A percentile compares a stretch with the other conserved stretches of the same genome.
Conservation (phyloP, 1,284 basidiomycete genomes). For the Hemileia vastatrix region DNA sequence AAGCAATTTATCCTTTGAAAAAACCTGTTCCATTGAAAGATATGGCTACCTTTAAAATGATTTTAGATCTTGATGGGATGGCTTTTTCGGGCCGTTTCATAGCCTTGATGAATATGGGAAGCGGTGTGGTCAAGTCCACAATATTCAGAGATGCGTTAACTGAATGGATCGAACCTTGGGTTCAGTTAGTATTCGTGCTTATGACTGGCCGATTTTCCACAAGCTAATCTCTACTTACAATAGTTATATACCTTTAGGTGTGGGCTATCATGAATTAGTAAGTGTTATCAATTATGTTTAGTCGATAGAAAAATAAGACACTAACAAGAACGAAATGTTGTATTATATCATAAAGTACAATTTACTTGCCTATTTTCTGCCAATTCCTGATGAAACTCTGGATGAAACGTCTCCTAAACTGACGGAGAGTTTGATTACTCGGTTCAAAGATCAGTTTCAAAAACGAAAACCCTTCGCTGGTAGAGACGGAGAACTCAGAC, state of each 20-base stretch:
- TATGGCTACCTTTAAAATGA: constrained; percentile 19
- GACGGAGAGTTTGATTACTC: background rate
- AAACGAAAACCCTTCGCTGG: background rate
- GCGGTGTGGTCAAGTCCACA: constrained; percentile 19
- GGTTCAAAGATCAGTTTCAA: background rate
- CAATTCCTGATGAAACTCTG: background rate
- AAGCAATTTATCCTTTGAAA: constrained; percentile 14
- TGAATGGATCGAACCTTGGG: constrained; percentile 23
- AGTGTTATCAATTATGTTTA: too few relatives aligned
- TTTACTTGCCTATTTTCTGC: constrained; percentile 18
- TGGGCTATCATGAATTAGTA: constrained; percentile 18
- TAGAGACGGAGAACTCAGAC: constrained; percentile 6
- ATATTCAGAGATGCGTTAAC: constrained; percentile 17
- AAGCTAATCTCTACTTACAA: background rate
- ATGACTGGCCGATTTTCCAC: background rate
- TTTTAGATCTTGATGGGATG: constrained; percentile 23
- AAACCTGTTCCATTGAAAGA: constrained; percentile 18
- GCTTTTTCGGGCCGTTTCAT: constrained; percentile 22
- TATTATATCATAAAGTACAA: too few relatives aligned
- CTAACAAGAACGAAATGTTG: too few relatives aligned
- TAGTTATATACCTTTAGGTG: constrained; percentile 21
- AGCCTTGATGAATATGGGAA: constrained; percentile 22
- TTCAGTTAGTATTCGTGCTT: constrained; percentile 10
- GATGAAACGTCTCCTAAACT: background rate
- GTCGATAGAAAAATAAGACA: too few relatives aligned